phyloP scores from a whole-genome alignment of 2,329 filamentous ascomycete species.

The Trichoderma pleuroti region DNA sequence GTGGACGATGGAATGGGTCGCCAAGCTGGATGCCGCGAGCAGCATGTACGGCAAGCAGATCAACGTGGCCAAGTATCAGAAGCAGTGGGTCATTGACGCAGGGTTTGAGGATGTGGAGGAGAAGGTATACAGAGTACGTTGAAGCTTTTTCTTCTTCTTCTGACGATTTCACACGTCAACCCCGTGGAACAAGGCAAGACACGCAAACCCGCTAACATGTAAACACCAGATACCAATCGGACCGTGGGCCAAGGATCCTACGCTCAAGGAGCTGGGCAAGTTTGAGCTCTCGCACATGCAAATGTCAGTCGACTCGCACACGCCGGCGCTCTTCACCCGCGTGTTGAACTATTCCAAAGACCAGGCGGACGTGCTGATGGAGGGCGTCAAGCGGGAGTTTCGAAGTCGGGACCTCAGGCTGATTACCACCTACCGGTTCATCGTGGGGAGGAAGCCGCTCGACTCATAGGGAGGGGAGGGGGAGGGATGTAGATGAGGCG shows the following conservation, averaged over 20 bases:
- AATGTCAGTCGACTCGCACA: slow-evolving; percentile 42
- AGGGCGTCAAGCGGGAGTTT: slow-evolving; percentile 40
- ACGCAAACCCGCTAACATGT: too few relatives aligned
- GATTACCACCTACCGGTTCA: slow-evolving; percentile 36
- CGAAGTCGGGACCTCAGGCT: slow-evolving; percentile 32
- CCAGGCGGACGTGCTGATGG: slow-evolving; percentile 40
- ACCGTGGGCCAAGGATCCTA: slow-evolving; percentile 36
- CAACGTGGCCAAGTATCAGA: slow-evolving; percentile 37
- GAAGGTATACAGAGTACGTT: slow-evolving; percentile 27
- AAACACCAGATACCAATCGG: slow-evolving; percentile 36
- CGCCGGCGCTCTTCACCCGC: slow-evolving; percentile 38
- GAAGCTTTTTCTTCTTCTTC: background rate
- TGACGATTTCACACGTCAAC: background rate
- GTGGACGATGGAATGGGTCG: slow-evolving; percentile 40
- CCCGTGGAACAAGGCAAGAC: too few relatives aligned
- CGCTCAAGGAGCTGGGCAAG: slow-evolving; percentile 36
- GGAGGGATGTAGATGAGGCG: background rate
- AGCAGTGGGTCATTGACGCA: slow-evolving; percentile 38
- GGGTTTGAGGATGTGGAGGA: slow-evolving; percentile 37
- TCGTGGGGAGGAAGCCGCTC: slow-evolving; percentile 29
- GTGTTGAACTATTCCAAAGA: slow-evolving; percentile 39
- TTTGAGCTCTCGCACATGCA: slow-evolving; percentile 41
- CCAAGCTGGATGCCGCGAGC: slow-evolving; percentile 36
- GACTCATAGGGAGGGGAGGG: background rate
- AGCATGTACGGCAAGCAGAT: slow-evolving; percentile 38